Percentiles rank a stretch among this genome's conserved stretches.
Evolutionary conservation across 2,329 filamentous ascomycete species (phyloP).

Genomic region (Ambrosiella beaveri): DNA sequence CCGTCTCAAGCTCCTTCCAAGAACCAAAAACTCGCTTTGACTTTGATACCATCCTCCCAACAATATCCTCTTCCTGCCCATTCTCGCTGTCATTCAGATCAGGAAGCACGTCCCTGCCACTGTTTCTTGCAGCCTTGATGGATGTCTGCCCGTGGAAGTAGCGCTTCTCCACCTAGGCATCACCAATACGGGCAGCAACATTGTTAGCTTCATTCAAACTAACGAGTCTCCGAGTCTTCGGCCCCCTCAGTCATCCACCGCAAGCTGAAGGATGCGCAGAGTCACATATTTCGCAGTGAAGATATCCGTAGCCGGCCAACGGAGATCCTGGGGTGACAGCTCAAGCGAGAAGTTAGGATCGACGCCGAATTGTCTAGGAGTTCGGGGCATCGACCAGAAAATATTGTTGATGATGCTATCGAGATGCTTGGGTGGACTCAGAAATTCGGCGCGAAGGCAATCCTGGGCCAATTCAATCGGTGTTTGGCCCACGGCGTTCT

Average conservation of each 20-base stretch:
- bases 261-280: background rate
- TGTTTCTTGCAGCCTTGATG: background rate
- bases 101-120: background rate
- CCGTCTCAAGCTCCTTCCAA: no score
- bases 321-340: background rate
- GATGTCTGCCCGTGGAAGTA: slow-evolving; percentile 18
- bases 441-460: background rate
- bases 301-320: background rate
- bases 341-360: background rate
- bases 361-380: background rate
- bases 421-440: background rate
- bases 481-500: slow-evolving; percentile 62
- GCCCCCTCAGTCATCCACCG: slow-evolving; percentile 13
- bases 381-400: no score
- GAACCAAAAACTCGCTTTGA: no score
- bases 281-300: background rate
- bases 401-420: background rate
- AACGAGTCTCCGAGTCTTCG: slow-evolving; percentile 29
- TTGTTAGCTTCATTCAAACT: slow-evolving; percentile 40
- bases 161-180: slow-evolving; percentile 25
- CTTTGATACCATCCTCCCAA: background rate
- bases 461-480: slow-evolving; percentile 51
- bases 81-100: background rate
- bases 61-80: background rate
- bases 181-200: slow-evolving; percentile 37